Conservation (phyloP, 208 protist species). For the Endotrypanum monterogeii region DNA sequence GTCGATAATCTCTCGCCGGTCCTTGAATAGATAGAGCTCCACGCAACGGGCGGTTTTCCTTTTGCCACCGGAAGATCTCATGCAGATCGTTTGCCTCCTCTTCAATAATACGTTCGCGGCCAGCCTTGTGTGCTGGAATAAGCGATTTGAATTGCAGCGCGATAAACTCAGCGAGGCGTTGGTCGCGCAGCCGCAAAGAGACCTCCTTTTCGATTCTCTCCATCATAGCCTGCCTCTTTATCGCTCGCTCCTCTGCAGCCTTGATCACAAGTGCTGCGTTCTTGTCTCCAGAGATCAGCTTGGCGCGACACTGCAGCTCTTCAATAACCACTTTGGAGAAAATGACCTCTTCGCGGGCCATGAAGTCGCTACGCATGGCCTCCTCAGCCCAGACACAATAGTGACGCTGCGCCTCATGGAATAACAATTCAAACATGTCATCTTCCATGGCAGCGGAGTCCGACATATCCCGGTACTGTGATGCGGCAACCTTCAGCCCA, state of each 20-base stretch:
- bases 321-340: conserved; percentile 24
- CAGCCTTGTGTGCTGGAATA: conserved; percentile 43
- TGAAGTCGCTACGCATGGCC: conserved; percentile 26
- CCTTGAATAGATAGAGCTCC: conserved; percentile 35
- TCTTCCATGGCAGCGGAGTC: conserved; percentile 2
- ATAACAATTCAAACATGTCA: conserved; percentile 18
- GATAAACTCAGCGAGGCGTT: conserved; percentile 41
- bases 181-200: conserved; percentile 25
- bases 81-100: conserved; percentile 45
- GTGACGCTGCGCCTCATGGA: conserved; percentile 28
- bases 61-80: conserved; percentile 47
- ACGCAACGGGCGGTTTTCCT: conserved; percentile 55
- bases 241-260: conserved; percentile 24
- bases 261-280: conserved; percentile 36
- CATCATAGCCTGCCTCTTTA: conserved; percentile 30
- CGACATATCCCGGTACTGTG: neutral
- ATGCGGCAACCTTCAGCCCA: neutral
- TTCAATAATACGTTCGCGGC: conserved; percentile 28
- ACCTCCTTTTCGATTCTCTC: conserved; percentile 52
- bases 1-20: conserved; percentile 33
- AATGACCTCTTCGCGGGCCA: conserved; percentile 39
- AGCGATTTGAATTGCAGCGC: conserved; percentile 33
- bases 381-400: conserved; percentile 32
- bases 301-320: conserved; percentile 16
- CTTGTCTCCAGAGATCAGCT: conserved; percentile 32